Evolutionary conservation across 192 early-diverging fungal species (phyloP).

Genomic region (Pilobolus umbonatus): DNA sequence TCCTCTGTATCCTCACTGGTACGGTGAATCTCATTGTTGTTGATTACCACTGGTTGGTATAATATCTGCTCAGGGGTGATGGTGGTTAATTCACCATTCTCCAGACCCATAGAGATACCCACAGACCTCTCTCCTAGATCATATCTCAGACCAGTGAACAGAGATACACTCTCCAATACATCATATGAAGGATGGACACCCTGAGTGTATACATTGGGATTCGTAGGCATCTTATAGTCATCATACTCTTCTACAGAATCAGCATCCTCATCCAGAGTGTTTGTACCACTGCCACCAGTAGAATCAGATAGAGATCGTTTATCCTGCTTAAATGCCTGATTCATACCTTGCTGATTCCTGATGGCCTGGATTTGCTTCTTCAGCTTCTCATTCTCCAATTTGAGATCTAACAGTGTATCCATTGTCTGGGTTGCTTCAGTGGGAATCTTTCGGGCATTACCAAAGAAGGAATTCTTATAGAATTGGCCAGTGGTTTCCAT

Average conservation of each 20-base stretch:
- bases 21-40: too few relatives aligned
- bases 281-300: background rate
- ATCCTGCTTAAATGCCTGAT: background rate
- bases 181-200: slow-evolving; percentile 17
- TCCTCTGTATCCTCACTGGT: slow-evolving; percentile 8
- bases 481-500: slow-evolving; percentile 28
- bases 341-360: slow-evolving; percentile 7
- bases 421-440: slow-evolving; percentile 14
- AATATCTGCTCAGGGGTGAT: background rate
- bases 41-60: background rate
- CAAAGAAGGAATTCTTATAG: slow-evolving; percentile 29
- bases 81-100: slow-evolving; percentile 15
- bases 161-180: slow-evolving; percentile 14
- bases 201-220: slow-evolving; percentile 24
- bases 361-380: slow-evolving; percentile 12
- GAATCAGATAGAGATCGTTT: background rate
- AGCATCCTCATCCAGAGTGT: background rate
- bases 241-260: background rate
- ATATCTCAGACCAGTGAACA: slow-evolving; percentile 29
- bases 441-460: slow-evolving; percentile 20
- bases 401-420: slow-evolving; percentile 32
- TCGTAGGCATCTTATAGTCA: slow-evolving; percentile 7
- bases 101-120: slow-evolving; percentile 24
- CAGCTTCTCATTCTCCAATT: slow-evolving; percentile 35
- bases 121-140: slow-evolving; percentile 20